These are phyloP conservation scores for Fragaria nilgerrensis DNA, from an alignment of 306 rosid genomes.

Conservation along the genomic window DNA sequence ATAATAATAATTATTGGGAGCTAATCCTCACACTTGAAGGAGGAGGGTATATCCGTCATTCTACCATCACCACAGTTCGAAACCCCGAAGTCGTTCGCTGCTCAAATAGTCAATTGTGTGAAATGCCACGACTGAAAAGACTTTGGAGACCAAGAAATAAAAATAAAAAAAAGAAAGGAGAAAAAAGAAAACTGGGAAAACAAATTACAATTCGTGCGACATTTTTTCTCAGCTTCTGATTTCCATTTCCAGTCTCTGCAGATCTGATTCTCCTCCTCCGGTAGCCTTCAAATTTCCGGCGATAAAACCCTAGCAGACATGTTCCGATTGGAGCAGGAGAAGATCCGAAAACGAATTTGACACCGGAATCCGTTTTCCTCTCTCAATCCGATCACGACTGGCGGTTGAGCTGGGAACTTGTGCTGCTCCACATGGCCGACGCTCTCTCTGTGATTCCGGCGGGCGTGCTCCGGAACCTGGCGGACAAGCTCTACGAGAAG, in stretches of 20 bases:
- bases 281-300: neutral
- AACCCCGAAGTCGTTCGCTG: no score
- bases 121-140: slow-evolving; percentile 5
- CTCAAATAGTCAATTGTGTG: neutral
- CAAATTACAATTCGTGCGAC: neutral
- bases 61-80: neutral
- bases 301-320: slow-evolving; percentile 25
- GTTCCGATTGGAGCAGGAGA: slow-evolving; percentile 50
- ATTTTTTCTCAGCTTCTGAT: neutral
- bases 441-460: slow-evolving; percentile 63
- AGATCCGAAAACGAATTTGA: slow-evolving; percentile 55
- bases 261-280: slow-evolving; percentile 25
- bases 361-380: slow-evolving; percentile 2
- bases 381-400: neutral
- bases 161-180: neutral
- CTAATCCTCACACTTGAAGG: no score
- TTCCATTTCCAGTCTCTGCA: slow-evolving; percentile 1
- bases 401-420: neutral
- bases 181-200: neutral
- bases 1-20: no score
- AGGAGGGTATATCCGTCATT: slow-evolving; percentile 14
- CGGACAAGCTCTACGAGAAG: slow-evolving; percentile 97
- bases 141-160: neutral
- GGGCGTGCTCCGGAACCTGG: slow-evolving; percentile 79
- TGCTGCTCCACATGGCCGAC: slow-evolving; percentile 58